These are phyloP conservation scores for Xanthoconium purpureum DNA, from an alignment of 768 basidiomycete species.

Conservation along the genomic window DNA sequence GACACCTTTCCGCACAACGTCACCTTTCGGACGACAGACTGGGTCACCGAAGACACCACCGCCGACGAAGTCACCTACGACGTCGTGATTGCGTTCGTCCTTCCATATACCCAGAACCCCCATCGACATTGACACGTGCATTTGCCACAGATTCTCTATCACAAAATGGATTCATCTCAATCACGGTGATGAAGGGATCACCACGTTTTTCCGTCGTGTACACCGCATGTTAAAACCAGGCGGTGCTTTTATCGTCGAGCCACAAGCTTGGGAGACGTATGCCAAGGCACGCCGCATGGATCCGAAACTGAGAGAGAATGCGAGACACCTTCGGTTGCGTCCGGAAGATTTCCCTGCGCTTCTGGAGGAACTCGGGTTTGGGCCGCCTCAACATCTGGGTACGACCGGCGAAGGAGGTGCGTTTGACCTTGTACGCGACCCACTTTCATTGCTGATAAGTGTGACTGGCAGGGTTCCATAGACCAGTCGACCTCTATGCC, in stretches of 20 bases:
- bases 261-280: constrained; percentile 85
- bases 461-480: constrained; percentile 15
- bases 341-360: constrained; percentile 61
- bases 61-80: constrained; percentile 67
- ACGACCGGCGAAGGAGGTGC: constrained; percentile 63
- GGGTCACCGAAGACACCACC: constrained; percentile 54
- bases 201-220: constrained; percentile 62
- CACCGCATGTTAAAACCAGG: constrained; percentile 54
- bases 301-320: constrained; percentile 60
- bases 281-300: constrained; percentile 71
- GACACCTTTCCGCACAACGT: constrained; percentile 76
- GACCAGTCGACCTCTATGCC: constrained; percentile 58
- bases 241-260: constrained; percentile 75
- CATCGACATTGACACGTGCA: background rate
- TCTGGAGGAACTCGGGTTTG: constrained; percentile 63
- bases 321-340: constrained; percentile 50
- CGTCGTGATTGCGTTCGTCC: constrained; percentile 67
- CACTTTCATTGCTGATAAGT: background rate
- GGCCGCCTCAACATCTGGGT: constrained; percentile 45
- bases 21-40: constrained; percentile 68
- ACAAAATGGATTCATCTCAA: constrained; percentile 94
- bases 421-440: constrained; percentile 9
- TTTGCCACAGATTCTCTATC: constrained; percentile 54
- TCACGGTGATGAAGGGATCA: constrained; percentile 70
- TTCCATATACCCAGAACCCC: background rate